Conservation (phyloP, 2,329 filamentous ascomycete genomes). For the Nemania serpens region DNA sequence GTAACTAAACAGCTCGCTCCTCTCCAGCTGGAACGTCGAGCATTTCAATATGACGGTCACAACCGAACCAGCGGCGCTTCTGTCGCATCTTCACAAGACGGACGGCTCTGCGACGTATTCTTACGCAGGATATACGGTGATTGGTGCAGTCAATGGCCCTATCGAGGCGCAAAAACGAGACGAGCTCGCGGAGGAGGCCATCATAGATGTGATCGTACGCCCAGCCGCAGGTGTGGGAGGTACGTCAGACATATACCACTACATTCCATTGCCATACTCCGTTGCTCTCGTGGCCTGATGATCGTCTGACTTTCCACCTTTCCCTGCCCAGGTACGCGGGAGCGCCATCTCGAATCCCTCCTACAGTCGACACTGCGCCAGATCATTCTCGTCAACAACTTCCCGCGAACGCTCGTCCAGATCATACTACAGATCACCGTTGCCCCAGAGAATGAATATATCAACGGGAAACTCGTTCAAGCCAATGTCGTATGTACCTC, state of each 20-base stretch:
- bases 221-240: conserved; percentile 84
- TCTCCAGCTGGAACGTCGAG: not conserved
- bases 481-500: conserved; percentile 60
- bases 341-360: conserved; percentile 81
- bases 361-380: conserved; percentile 73
- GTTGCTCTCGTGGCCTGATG: conserved; percentile 23
- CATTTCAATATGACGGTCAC: conserved; percentile 49
- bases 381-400: conserved; percentile 74
- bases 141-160: conserved; percentile 88
- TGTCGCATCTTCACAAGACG: conserved; percentile 68
- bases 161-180: conserved; percentile 88
- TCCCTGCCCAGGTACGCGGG: conserved; percentile 61
- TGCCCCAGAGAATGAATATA: conserved; percentile 69
- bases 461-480: conserved; percentile 63
- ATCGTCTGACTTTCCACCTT: conserved; percentile 18
- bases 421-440: conserved; percentile 77
- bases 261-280: conserved; percentile 13
- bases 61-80: conserved; percentile 54
- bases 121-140: conserved; percentile 75
- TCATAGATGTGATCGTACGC: conserved; percentile 86
- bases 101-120: conserved; percentile 83
- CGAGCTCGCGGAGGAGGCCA: conserved; percentile 88
- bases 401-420: conserved; percentile 79
- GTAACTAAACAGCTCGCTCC: too few species aligned
- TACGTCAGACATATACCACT: conserved; percentile 44